Evolutionary conservation across 225 moss, liverwort and hornwort species (phyloP).

Genomic region (Bryum argenteum): DNA sequence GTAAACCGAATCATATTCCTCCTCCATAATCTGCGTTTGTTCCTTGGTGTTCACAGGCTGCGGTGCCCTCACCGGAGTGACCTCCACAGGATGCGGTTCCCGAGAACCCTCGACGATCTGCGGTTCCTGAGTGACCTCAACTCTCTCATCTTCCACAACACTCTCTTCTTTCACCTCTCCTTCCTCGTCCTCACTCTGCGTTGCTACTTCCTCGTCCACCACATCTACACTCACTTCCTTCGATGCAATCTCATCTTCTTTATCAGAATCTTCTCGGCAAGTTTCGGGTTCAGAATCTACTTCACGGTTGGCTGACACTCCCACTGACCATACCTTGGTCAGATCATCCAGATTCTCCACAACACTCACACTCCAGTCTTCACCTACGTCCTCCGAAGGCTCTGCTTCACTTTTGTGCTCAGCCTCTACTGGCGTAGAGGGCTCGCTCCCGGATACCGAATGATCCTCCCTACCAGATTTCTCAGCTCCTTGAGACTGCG

Average conservation of each 20-base stretch:
- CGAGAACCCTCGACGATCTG: not conserved
- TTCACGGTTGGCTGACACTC: not conserved
- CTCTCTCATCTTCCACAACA: conserved; percentile 4
- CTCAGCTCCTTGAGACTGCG: not conserved
- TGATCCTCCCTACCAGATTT: conserved; percentile 11
- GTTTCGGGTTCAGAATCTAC: not conserved
- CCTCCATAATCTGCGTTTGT: conserved; percentile 28
- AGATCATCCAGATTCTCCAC: conserved; percentile 33
- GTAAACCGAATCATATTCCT: conserved; percentile 79
- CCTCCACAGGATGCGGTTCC: not conserved
- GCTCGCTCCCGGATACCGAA: conserved; percentile 1
- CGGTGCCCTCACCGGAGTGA: conserved; percentile 21
- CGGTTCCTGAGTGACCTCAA: not conserved
- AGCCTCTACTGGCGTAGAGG: conserved; percentile 6
- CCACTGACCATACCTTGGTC: conserved; percentile 30
- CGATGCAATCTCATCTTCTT: conserved; percentile 27
- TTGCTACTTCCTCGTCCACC: conserved; percentile 1
- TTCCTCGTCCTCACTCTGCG: not conserved
- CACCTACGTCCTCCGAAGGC: conserved; percentile 7
- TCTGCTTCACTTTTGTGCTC: conserved; percentile 1
- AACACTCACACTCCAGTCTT: conserved; percentile 24
- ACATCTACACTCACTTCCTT: not conserved
- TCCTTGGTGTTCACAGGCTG: too few species aligned
- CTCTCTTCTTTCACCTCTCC: conserved; percentile 2
- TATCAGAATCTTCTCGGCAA: conserved; percentile 39